Evolutionary conservation across 176 grass and related monocot species (phyloP).

Genomic region (Microstegium vimineum): DNA sequence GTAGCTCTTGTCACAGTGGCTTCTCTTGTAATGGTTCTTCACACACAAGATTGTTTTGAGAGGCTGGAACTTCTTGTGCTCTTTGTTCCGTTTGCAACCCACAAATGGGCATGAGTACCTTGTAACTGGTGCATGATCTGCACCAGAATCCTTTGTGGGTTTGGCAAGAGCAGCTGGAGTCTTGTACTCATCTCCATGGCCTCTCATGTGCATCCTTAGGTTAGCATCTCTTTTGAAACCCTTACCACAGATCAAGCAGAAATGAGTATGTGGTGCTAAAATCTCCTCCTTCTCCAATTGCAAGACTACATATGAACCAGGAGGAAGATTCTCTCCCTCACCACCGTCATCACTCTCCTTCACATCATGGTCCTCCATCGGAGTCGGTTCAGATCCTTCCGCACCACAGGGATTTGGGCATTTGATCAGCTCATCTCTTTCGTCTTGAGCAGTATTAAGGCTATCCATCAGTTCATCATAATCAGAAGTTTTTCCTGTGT

Average conservation of each 20-base stretch:
- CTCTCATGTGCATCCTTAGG: conserved; percentile 95
- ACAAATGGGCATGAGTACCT: conserved; percentile 89
- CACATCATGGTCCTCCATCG: conserved; percentile 70
- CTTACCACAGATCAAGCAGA: conserved; percentile 89
- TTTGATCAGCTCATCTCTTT: conserved; percentile 53
- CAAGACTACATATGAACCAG: conserved; percentile 81
- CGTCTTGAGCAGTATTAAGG: conserved; percentile 33
- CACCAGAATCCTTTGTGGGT: conserved; percentile 50
- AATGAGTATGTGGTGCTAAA: conserved; percentile 89
- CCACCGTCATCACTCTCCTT: conserved; percentile 87
- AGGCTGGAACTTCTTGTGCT: conserved; percentile 92
- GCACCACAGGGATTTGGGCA: conserved; percentile 39
- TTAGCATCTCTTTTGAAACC: conserved; percentile 97
- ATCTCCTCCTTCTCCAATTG: conserved; percentile 92
- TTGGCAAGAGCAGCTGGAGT: conserved; percentile 81
- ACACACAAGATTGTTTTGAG: conserved; percentile 89
- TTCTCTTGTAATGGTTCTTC: conserved; percentile 94
- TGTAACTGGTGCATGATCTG: conserved; percentile 52
- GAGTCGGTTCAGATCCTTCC: conserved; percentile 43
- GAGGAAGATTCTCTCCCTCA: conserved; percentile 76
- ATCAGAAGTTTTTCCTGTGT: conserved; percentile 38
- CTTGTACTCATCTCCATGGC: conserved; percentile 92
- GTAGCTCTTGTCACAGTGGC: conserved; percentile 96
- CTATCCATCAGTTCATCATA: conserved; percentile 58
- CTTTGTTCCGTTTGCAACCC: conserved; percentile 89